Percentiles rank a stretch among this genome's conserved stretches.
These are phyloP conservation scores for Xerocomus amazonicus DNA, from an alignment of 1,284 basidiomycete genomes.

Conservation along the genomic window DNA sequence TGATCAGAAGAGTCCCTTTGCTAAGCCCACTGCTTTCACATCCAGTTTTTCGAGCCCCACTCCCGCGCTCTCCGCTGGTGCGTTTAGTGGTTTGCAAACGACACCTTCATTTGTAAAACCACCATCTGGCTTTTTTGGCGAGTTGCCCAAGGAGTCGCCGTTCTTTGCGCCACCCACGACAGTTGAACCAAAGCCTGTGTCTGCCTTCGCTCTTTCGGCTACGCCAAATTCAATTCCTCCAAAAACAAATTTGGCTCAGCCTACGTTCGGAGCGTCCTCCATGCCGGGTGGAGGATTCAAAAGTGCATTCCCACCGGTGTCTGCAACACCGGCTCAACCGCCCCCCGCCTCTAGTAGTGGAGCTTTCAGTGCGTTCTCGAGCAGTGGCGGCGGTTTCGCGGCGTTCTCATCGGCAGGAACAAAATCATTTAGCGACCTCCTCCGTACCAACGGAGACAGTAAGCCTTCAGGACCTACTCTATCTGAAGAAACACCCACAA, in stretches of 20 bases:
- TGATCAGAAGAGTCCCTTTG: constrained; percentile 28
- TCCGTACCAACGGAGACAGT: constrained; percentile 30
- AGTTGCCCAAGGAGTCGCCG: constrained; percentile 43
- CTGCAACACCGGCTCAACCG: constrained; percentile 6
- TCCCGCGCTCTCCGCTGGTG: constrained; percentile 29
- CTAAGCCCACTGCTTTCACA: constrained; percentile 18
- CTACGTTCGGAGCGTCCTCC: constrained; percentile 32
- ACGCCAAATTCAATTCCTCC: constrained; percentile 34
- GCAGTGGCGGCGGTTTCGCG: constrained; percentile 25
- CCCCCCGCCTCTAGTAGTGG: constrained; percentile 1
- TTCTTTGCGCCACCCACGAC: constrained; percentile 48
- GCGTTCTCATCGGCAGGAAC: constrained; percentile 30
- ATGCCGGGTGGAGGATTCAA: constrained; percentile 18
- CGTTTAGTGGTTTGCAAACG: constrained; percentile 37
- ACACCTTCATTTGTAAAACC: constrained; percentile 39
- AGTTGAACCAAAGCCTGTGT: constrained; percentile 31
- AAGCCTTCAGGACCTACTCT: constrained; percentile 1
- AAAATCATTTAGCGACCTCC: constrained; percentile 42
- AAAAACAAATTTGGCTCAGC: constrained; percentile 30
- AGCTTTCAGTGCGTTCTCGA: constrained; percentile 24
- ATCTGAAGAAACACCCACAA: constrained; percentile 14
- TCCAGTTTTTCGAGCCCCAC: constrained; percentile 19
- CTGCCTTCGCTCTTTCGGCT: constrained; percentile 35
- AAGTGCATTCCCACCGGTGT: constrained; percentile 10
- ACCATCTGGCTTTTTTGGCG: constrained; percentile 37